Conservation (phyloP, 2,329 filamentous ascomycete genomes). For the Fusarium sarcochroum region DNA sequence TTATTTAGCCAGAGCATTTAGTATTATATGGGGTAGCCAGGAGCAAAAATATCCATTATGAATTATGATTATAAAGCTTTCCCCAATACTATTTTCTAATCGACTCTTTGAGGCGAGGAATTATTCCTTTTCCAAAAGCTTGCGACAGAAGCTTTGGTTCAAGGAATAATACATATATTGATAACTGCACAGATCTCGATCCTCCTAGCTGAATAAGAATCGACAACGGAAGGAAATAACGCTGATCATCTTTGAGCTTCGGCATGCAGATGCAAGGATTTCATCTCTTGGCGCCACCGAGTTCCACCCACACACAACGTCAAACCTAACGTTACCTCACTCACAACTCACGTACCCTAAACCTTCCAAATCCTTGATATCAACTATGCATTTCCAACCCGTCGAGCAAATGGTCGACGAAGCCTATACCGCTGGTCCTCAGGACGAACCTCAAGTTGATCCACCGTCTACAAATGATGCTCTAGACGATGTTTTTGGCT, state of each 20-base stretch:
- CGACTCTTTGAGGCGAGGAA: too few relatives aligned
- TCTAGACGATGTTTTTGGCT: conserved; percentile 57
- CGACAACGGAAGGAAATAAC: neutral
- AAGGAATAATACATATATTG: too few relatives aligned
- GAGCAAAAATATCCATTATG: conserved; percentile 10
- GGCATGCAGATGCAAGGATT: conserved; percentile 19
- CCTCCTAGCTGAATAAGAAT: conserved; percentile 1
- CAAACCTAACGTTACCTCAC: neutral
- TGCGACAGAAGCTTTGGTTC: neutral
- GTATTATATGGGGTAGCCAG: conserved; percentile 3
- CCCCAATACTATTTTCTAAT: neutral
- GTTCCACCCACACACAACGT: conserved; percentile 23
- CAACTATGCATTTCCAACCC: conserved; percentile 54
- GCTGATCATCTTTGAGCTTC: neutral
- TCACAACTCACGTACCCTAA: conserved; percentile 21
- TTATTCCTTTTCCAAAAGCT: neutral
- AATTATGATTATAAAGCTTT: conserved; percentile 20
- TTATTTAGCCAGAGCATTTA: conserved; percentile 16
- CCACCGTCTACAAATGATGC: conserved; percentile 41
- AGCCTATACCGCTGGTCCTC: conserved; percentile 42
- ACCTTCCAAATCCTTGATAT: conserved; percentile 9
- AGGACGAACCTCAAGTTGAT: conserved; percentile 28
- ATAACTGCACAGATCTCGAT: neutral
- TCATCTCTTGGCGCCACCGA: conserved; percentile 11
- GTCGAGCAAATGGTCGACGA: conserved; percentile 50